These are phyloP conservation scores for Agaricus subrufescens DNA, from an alignment of 768 basidiomycete genomes.

Conservation along the genomic window DNA sequence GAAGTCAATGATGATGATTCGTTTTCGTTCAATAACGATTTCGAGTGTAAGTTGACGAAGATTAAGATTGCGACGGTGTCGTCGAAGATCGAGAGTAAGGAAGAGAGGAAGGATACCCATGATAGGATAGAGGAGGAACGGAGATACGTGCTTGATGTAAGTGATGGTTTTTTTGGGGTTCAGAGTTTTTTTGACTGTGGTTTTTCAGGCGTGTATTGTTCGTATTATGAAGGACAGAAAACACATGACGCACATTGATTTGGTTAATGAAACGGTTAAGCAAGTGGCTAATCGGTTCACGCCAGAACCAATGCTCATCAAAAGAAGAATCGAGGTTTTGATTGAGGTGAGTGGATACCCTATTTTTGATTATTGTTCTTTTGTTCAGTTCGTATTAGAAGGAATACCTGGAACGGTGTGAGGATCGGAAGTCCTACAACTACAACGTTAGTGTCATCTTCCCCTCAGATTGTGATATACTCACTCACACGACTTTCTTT, in stretches of 20 bases:
- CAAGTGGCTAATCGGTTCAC: constrained; percentile 83
- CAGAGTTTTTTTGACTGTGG: background rate
- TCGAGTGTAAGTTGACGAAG: constrained; percentile 76
- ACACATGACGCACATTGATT: constrained; percentile 79
- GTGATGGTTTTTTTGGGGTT: constrained; percentile 21
- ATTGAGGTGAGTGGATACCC: constrained; percentile 67
- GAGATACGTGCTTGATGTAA: constrained; percentile 82
- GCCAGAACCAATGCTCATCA: constrained; percentile 83
- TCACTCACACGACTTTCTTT: background rate
- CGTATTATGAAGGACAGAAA: constrained; percentile 97
- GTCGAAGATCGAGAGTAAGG: constrained; percentile 78
- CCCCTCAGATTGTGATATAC: background rate
- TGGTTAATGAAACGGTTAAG: constrained; percentile 86
- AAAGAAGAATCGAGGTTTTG: constrained; percentile 87
- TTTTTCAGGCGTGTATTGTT: constrained; percentile 87
- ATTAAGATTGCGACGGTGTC: constrained; percentile 93
- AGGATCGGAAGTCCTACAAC: constrained; percentile 84
- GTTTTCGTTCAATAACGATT: constrained; percentile 87
- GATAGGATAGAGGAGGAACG: constrained; percentile 91
- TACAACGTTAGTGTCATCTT: constrained; percentile 45
- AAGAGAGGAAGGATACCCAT: constrained; percentile 88
- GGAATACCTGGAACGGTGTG: constrained; percentile 91
- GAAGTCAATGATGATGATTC: constrained; percentile 73
- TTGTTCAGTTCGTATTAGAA: constrained; percentile 43
- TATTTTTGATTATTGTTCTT: background rate